Conservation (phyloP, 2,329 filamentous ascomycete genomes). For the Albophoma yamanashiensis region DNA sequence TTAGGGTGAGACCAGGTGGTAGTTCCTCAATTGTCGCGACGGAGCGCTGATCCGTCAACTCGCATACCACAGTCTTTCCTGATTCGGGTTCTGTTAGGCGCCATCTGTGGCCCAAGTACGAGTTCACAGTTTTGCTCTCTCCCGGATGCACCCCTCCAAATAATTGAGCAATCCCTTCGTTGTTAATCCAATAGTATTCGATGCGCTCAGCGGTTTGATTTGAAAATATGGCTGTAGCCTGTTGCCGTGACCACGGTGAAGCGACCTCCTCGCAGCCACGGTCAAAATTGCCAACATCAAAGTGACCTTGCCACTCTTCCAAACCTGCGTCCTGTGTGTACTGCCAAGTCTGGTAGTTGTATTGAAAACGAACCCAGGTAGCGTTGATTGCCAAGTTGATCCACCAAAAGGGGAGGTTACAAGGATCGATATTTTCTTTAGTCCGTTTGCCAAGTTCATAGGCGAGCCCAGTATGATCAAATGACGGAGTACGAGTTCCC, state of each 20-base stretch:
- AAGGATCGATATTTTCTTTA: conserved; percentile 1
- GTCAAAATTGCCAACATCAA: conserved; percentile 2
- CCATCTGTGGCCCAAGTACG: conserved; percentile 7
- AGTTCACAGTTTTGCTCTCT: not conserved
- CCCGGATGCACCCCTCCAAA: conserved; percentile 4
- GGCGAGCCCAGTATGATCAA: conserved; percentile 13
- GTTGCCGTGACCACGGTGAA: conserved; percentile 6
- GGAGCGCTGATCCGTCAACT: not conserved
- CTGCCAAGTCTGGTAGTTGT: conserved; percentile 8
- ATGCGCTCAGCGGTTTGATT: conserved; percentile 11
- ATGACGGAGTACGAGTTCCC: conserved; percentile 7
- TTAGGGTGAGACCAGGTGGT: conserved; percentile 1
- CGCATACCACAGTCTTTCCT: not conserved
- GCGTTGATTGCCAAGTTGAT: conserved; percentile 8
- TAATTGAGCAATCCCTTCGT: conserved; percentile 6
- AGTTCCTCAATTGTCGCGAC: conserved; percentile 1
- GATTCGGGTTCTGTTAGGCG: conserved; percentile 2
- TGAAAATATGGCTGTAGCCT: conserved; percentile 11
- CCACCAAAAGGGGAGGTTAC: conserved; percentile 11
- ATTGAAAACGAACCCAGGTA: conserved; percentile 9
- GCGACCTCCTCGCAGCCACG: conserved; percentile 8
- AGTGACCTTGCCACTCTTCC: conserved; percentile 8
- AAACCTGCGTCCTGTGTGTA: conserved; percentile 8
- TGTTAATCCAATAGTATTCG: conserved; percentile 13
- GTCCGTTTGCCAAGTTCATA: conserved; percentile 6